Evolutionary conservation across 1,139 yeast species (phyloP).

Genomic region (Taphrina betulina): DNA sequence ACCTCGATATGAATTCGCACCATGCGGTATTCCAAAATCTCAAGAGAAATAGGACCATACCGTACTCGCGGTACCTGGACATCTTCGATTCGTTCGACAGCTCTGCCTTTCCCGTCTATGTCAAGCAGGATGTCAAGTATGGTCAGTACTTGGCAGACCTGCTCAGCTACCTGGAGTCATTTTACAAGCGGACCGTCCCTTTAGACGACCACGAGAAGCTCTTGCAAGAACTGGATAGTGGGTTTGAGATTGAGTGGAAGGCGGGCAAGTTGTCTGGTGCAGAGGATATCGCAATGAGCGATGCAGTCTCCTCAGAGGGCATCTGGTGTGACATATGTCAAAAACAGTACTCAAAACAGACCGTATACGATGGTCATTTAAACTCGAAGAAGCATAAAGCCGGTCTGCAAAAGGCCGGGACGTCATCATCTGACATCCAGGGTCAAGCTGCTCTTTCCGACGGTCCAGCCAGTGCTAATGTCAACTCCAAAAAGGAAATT

Average conservation of each 20-base stretch:
- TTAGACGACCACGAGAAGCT: slow-evolving; percentile 49
- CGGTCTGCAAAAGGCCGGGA: background rate
- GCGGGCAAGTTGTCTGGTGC: slow-evolving; percentile 5
- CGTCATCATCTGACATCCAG: background rate
- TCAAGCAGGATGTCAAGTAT: slow-evolving; percentile 46
- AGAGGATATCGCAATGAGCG: too few relatives aligned
- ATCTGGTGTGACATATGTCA: slow-evolving; percentile 65
- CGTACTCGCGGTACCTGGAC: slow-evolving; percentile 57
- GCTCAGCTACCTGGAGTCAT: slow-evolving; percentile 51
- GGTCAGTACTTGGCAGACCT: slow-evolving; percentile 50
- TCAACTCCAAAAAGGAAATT: slow-evolving; percentile 26
- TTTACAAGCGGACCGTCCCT: slow-evolving; percentile 54
- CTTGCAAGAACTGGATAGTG: slow-evolving; percentile 44
- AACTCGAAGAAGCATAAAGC: slow-evolving; percentile 70
- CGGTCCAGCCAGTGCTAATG: background rate
- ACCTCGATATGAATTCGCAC: slow-evolving; percentile 56
- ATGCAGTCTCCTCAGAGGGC: slow-evolving; percentile 35
- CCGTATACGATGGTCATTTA: slow-evolving; percentile 70
- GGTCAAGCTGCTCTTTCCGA: background rate
- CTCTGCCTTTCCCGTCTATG: slow-evolving; percentile 41
- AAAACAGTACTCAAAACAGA: slow-evolving; percentile 59
- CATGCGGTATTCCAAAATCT: slow-evolving; percentile 57
- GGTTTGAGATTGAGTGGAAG: slow-evolving; percentile 44
- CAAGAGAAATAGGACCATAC: slow-evolving; percentile 42
- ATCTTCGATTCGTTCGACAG: slow-evolving; percentile 48